phyloP scores from a whole-genome alignment of 2,329 filamentous ascomycete genomes.

The Cladobotryum protrusum region DNA sequence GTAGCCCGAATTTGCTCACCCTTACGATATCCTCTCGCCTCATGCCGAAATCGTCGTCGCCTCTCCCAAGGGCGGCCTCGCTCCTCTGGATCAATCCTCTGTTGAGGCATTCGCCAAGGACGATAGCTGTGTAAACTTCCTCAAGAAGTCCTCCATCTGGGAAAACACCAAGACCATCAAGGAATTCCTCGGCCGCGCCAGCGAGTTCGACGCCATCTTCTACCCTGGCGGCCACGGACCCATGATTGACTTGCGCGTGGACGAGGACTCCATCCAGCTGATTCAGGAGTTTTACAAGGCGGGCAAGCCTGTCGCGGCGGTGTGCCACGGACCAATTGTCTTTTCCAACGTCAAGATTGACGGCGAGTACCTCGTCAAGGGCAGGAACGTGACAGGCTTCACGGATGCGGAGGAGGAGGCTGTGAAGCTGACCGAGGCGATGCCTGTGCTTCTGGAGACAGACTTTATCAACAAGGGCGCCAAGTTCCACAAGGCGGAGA shows the following conservation, averaged over 20 bases:
- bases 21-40: slow-evolving; percentile 51
- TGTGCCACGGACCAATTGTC: slow-evolving; percentile 64
- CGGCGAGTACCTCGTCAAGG: slow-evolving; percentile 49
- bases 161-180: slow-evolving; percentile 54
- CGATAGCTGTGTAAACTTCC: slow-evolving; percentile 45
- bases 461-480: slow-evolving; percentile 47
- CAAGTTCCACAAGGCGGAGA: slow-evolving; percentile 48
- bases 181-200: slow-evolving; percentile 48
- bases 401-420: slow-evolving; percentile 51
- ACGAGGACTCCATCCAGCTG: slow-evolving; percentile 51
- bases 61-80: slow-evolving; percentile 55
- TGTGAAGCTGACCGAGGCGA: slow-evolving; percentile 40
- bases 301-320: slow-evolving; percentile 58
- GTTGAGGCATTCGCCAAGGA: slow-evolving; percentile 51
- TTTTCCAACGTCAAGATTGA: slow-evolving; percentile 51
- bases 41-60: slow-evolving; percentile 51
- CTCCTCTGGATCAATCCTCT: slow-evolving; percentile 55
- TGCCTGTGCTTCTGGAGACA: slow-evolving; percentile 56
- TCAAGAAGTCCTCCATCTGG: slow-evolving; percentile 54
- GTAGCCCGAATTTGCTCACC: slow-evolving; percentile 58
- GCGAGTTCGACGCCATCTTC: slow-evolving; percentile 58
- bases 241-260: slow-evolving; percentile 60
- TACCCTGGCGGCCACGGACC: slow-evolving; percentile 55
- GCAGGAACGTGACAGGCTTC: slow-evolving; percentile 56
- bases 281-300: slow-evolving; percentile 56